Conservation (phyloP, 2,329 filamentous ascomycete species). For the Curvularia verruculosa region DNA sequence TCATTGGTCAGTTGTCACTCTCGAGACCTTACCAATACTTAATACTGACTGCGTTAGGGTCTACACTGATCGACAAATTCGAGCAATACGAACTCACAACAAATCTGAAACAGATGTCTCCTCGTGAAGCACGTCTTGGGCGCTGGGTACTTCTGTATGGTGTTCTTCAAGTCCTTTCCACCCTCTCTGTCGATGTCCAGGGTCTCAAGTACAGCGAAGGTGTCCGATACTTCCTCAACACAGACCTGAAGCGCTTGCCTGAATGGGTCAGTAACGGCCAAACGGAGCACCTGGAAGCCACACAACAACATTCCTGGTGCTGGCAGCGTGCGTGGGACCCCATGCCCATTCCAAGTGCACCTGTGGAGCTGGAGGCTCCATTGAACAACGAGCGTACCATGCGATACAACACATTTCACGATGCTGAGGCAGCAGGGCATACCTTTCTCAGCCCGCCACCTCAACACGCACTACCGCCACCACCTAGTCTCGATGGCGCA, state of each 20-base stretch:
- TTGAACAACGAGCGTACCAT: slow-evolving; percentile 1
- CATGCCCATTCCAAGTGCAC: slow-evolving; percentile 25
- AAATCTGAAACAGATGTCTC: slow-evolving; percentile 40
- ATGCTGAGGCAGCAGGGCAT: slow-evolving; percentile 5
- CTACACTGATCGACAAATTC: slow-evolving; percentile 50
- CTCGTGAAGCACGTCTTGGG: slow-evolving; percentile 52
- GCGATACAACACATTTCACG: not conserved
- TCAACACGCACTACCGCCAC: slow-evolving; percentile 14
- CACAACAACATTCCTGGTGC: slow-evolving; percentile 44
- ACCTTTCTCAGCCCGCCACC: slow-evolving; percentile 14
- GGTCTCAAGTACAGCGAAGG: slow-evolving; percentile 47
- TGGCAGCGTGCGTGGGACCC: slow-evolving; percentile 45
- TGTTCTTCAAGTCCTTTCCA: slow-evolving; percentile 51
- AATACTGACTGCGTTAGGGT: slow-evolving; percentile 35
- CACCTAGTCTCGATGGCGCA: slow-evolving; percentile 26
- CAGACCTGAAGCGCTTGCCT: slow-evolving; percentile 46
- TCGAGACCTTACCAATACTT: not conserved
- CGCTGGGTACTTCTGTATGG: slow-evolving; percentile 54
- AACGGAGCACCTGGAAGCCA: slow-evolving; percentile 36
- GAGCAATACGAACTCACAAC: slow-evolving; percentile 50
- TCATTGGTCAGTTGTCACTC: slow-evolving; percentile 38
- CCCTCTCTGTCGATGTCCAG: slow-evolving; percentile 50
- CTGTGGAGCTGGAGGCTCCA: slow-evolving; percentile 43
- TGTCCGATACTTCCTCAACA: slow-evolving; percentile 51
- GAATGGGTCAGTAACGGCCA: slow-evolving; percentile 45